phyloP scores from a whole-genome alignment of 495 filamentous ascomycete species.

The Neurospora sp. region DNA sequence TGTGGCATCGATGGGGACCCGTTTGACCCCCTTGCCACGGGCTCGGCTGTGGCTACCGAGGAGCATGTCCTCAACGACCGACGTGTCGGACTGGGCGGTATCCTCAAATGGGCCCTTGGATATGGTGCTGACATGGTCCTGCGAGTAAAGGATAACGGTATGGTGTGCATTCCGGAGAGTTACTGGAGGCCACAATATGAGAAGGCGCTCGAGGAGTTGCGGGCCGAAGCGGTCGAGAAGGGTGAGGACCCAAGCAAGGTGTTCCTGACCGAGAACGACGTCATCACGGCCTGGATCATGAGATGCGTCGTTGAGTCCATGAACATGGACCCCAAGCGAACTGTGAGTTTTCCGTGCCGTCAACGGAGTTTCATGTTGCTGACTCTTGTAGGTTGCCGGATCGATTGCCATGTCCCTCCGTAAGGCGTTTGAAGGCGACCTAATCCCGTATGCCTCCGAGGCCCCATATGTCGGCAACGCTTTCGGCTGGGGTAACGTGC shows the following conservation, averaged over 20 bases:
- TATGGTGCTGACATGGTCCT: conserved; percentile 17
- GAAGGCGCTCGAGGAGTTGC: conserved; percentile 17
- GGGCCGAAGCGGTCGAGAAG: conserved; percentile 15
- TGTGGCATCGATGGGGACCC: conserved; percentile 11
- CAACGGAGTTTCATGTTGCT: not conserved
- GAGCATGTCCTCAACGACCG: conserved; percentile 6
- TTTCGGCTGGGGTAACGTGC: conserved; percentile 19
- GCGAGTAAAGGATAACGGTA: conserved; percentile 24
- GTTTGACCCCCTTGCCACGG: conserved; percentile 7
- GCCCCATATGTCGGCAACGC: conserved; percentile 27
- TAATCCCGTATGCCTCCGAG: conserved; percentile 14
- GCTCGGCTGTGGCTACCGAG: conserved; percentile 6
- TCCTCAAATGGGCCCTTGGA: conserved; percentile 19
- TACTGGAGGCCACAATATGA: conserved; percentile 13
- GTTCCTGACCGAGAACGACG: conserved; percentile 34
- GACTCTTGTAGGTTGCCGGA: conserved; percentile 11
- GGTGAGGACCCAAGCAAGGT: conserved; percentile 18
- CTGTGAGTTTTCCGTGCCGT: not conserved
- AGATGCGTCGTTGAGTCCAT: conserved; percentile 13
- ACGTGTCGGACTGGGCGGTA: conserved; percentile 13
- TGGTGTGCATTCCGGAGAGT: conserved; percentile 23
- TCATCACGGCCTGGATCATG: conserved; percentile 29
- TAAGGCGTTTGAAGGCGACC: conserved; percentile 14
- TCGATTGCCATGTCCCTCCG: conserved; percentile 20
- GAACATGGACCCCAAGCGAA: conserved; percentile 8